phyloP scores from a whole-genome alignment of 176 grass and related monocot species.

The Zea luxurians region DNA sequence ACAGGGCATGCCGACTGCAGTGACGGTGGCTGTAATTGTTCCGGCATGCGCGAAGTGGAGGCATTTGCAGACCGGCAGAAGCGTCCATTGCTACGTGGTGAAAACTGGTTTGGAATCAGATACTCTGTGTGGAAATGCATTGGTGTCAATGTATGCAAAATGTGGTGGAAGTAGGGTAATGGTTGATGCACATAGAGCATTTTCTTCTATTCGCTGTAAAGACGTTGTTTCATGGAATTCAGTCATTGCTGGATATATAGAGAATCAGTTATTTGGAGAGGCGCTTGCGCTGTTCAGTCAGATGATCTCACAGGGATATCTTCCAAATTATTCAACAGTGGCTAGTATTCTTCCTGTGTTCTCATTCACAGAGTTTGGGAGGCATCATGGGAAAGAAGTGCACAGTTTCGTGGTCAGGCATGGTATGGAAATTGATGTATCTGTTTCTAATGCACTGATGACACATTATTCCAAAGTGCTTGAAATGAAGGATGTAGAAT shows the following conservation, averaged over 20 bases:
- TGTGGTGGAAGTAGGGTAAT: conserved; percentile 29
- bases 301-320: conserved; percentile 37
- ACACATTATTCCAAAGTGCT: conserved; percentile 56
- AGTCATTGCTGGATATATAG: conserved; percentile 46
- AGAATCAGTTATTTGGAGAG: conserved; percentile 45
- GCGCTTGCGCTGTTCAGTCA: conserved; percentile 43
- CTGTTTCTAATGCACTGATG: conserved; percentile 69
- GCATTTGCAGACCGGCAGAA: conserved; percentile 29
- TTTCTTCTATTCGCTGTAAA: conserved; percentile 46
- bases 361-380: conserved; percentile 44
- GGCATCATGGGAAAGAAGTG: conserved; percentile 46
- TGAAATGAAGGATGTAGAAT: conserved; percentile 48
- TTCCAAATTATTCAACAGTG: conserved; percentile 60
- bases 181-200: conserved; percentile 42
- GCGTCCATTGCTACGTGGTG: conserved; percentile 44
- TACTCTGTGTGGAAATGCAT: conserved; percentile 59
- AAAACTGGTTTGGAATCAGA: conserved; percentile 56
- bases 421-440: conserved; percentile 48
- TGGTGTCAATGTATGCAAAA: conserved; percentile 68
- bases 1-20: conserved; percentile 43
- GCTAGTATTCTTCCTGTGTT: conserved; percentile 57
- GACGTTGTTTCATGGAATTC: conserved; percentile 80
- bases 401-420: conserved; percentile 55
- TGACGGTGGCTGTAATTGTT: conserved; percentile 59
- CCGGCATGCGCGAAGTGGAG: conserved; percentile 46